Base-by-base conservation (phyloP, 2,329 filamentous ascomycete genomes). In the Aspergillus brunneoviolaceus region DNA sequence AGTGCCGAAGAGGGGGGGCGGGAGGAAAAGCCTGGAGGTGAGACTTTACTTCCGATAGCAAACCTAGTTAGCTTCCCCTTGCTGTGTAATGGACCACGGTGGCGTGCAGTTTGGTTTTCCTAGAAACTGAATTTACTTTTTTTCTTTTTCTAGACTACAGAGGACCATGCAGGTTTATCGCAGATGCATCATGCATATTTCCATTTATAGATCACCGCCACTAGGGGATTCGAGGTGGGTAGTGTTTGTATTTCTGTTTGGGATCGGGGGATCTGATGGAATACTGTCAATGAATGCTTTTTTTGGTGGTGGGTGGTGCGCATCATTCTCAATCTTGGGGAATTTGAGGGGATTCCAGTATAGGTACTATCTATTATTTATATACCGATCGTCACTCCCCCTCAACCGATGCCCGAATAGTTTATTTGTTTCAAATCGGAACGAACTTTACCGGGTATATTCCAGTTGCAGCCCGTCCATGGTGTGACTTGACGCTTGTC, bases 401-500 rank as follows among this genome's bases (percentile, higher is more conserved):
- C 33, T 12, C 33, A 35, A 35, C 14, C 33, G 14, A 35, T 35
- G 14, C 39, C 39, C 12, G 16, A 42, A 42, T n/a, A 42, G 14
- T 42, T 42, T 42, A 42, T n/a, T 19, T 16, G 39, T 42, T 42
- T 19, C 16, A n/a, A n/a, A n/a, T 42, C 3, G 39, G 39, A 42
- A 42, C 14, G 39, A 42, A 19, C 14, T 42, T n/a, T 42, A 42
- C 39, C 39, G 39, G 39, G 39, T 42, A 14, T 42, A 42, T n/a
- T n/a, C 39, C 39, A 42, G 39, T 19, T n/a, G 39, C 39, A 42
- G 16, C 39, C 39, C 39, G 16, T 29, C 51, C 47, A 19, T 55
- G 48, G 48, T 54, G 57, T 31, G 57, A 55, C 25, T 31, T 94
- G 87, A 91, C 92, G 52, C 52, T 14, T 21, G 14, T n/a, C 45